Evolutionary conservation across 129 eudicot genomes (phyloP).

Genomic region (Solidago caesia): DNA sequence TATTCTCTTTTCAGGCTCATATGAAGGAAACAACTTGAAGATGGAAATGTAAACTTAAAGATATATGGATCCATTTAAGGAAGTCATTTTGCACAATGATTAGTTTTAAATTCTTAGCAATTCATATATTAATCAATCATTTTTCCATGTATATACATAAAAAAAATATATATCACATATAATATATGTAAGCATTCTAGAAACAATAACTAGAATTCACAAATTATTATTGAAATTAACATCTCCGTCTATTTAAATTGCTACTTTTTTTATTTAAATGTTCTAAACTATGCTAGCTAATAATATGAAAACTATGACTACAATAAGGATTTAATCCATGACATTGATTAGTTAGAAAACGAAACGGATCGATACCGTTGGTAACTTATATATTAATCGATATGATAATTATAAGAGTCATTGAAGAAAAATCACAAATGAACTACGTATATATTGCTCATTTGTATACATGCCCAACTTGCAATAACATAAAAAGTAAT

Average conservation of each 20-base stretch:
- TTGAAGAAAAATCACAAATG: constrained; percentile 7
- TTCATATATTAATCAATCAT: constrained; percentile 37
- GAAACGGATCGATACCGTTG: neutral
- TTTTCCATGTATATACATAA: constrained; percentile 36
- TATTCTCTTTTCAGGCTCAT: constrained; percentile 42
- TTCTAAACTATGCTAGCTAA: no score
- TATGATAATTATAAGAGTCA: neutral
- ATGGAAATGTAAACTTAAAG: constrained; percentile 59
- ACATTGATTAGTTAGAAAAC: no score
- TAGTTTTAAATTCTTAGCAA: constrained; percentile 22
- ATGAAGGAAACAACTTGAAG: constrained; percentile 55
- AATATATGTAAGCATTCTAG: constrained; percentile 31
- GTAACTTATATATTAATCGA: neutral
- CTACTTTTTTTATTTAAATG: no score
- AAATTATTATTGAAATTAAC: constrained; percentile 19
- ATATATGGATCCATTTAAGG: constrained; percentile 12
- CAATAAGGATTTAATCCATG: no score
- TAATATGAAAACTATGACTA: no score
- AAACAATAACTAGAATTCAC: constrained; percentile 21
- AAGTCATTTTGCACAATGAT: constrained; percentile 27
- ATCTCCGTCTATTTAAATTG: constrained; percentile 4
- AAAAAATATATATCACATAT: constrained; percentile 16
- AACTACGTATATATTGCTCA: neutral
- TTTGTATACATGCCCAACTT: constrained; percentile 11
- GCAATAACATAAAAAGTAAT: constrained; percentile 15